Conservation (phyloP, 148 eudicot species). For the Drosera capensis region DNA sequence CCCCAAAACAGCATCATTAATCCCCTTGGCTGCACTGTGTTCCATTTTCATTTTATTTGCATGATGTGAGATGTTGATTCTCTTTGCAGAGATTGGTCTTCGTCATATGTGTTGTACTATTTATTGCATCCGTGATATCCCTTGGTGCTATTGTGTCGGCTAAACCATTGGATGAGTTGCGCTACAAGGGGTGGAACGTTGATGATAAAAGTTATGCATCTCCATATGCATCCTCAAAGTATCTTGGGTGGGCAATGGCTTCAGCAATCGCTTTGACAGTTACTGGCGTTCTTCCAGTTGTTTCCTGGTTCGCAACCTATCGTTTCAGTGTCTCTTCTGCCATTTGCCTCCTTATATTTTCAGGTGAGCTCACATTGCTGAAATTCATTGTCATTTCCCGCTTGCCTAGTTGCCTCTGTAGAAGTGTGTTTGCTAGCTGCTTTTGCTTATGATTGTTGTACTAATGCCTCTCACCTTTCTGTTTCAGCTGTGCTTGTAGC, state of each 20-base stretch:
- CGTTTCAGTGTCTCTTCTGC: slow-evolving; percentile 87
- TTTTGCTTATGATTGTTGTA: not conserved
- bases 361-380: slow-evolving; percentile 33
- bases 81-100: slow-evolving; percentile 63
- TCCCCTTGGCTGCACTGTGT: too few species aligned
- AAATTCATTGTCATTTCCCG: slow-evolving; percentile 1
- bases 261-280: slow-evolving; percentile 59
- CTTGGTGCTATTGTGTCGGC: slow-evolving; percentile 86
- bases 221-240: slow-evolving; percentile 70
- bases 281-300: slow-evolving; percentile 75
- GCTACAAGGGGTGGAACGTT: slow-evolving; percentile 56
- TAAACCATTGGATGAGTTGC: slow-evolving; percentile 70
- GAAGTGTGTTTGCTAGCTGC: slow-evolving; percentile 6
- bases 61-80: slow-evolving; percentile 7
- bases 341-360: slow-evolving; percentile 66
- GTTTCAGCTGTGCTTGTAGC: slow-evolving; percentile 66
- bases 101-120: slow-evolving; percentile 49
- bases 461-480: not conserved
- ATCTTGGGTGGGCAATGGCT: slow-evolving; percentile 95
- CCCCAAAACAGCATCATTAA: too few species aligned
- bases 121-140: slow-evolving; percentile 67
- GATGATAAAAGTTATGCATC: slow-evolving; percentile 38
- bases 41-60: not conserved
- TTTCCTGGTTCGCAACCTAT: slow-evolving; percentile 96
- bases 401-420: not conserved